Evolutionary conservation across 2,329 filamentous ascomycete genomes (phyloP), one percentile per base, ranked within the genome.

Genomic region (Furcasterigmium sp.): DNA sequence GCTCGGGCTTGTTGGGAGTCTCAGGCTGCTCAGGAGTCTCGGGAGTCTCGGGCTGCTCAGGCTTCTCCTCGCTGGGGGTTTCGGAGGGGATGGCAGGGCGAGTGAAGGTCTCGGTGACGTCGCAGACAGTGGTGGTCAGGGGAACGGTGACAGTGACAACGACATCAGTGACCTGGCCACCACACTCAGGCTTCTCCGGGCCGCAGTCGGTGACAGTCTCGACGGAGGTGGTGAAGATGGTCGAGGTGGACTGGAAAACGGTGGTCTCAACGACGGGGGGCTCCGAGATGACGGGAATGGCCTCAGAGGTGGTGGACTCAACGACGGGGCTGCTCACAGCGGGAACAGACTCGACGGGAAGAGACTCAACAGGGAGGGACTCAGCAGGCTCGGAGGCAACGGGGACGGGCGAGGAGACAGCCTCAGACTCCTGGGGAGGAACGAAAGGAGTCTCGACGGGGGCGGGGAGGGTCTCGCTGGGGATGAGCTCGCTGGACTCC

Each of bases 101-200:
- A 19, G 70, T 72, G 51, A 67, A 56, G 34, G 73, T 78, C 65
- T 72, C 72, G n/a, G 75, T 78, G 46, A 79, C 74, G 18, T 76
- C 78, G 71, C 77, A 81, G 56, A 82, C 58, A 32, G 79, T 83
- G 49, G 80, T 83, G 40, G 73, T 76, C 39, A 80, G 54, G 37
- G 78, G 62, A 46, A 84, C 57, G 7, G 74, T 78, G 45, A 76
- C 68, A 3, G 76, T 78, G 42, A 75, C 63, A 23, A 78, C 57
- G 1, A 64, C 68, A 23, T 76, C 75, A 21, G 39, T 41, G 26
- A 21, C 38, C 19, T 17, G 18, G 21, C 39, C 29, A 21, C 20
- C 29, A 68, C 76, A 81, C 63, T 76, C 62, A 30, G 68, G 64
- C 38, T 72, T 58, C 41, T 62, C 62, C 23, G 65, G 50, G n/a